Evolutionary conservation across 768 basidiomycete genomes (phyloP).

Genomic region (Lyophyllum decastes): DNA sequence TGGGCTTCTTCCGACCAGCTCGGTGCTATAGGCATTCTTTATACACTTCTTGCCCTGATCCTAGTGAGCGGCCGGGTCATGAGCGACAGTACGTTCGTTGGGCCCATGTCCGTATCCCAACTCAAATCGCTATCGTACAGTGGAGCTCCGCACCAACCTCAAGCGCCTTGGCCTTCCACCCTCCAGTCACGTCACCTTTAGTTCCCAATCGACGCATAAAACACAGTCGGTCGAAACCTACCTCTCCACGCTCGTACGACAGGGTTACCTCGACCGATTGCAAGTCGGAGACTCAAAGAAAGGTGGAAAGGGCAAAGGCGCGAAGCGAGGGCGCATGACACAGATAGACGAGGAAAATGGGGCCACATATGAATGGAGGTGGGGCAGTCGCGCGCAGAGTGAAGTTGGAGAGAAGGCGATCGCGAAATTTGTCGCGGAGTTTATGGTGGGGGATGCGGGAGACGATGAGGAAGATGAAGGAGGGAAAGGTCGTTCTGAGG

Average conservation of each 20-base stretch:
- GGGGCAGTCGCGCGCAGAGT: conserved; percentile 78
- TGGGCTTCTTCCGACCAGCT: conserved; percentile 74
- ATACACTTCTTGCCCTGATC: conserved; percentile 81
- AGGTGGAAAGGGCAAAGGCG: conserved; percentile 36
- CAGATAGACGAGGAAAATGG: conserved; percentile 41
- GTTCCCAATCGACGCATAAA: conserved; percentile 48
- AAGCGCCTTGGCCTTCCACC: conserved; percentile 66
- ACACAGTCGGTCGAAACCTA: conserved; percentile 62
- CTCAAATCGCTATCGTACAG: conserved; percentile 36
- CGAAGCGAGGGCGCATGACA: conserved; percentile 57
- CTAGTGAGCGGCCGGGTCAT: conserved; percentile 79
- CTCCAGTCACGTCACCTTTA: conserved; percentile 48
- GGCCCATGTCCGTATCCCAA: background rate
- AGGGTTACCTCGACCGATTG: conserved; percentile 78
- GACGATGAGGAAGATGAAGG: conserved; percentile 37
- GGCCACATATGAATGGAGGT: conserved; percentile 72
- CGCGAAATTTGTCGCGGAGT: conserved; percentile 76
- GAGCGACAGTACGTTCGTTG: conserved; percentile 61
- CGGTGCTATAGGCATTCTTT: conserved; percentile 70
- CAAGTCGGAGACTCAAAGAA: conserved; percentile 47
- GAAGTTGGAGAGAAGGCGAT: conserved; percentile 83
- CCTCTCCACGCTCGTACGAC: conserved; percentile 62
- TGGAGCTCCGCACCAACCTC: conserved; percentile 70
- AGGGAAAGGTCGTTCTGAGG: conserved; percentile 11
- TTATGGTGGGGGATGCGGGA: conserved; percentile 59